Evolutionary conservation across 2,329 filamentous ascomycete species (phyloP), one percentile per base, ranked within the genome.

Genomic region (Chrysoporthe deuterocubensis): DNA sequence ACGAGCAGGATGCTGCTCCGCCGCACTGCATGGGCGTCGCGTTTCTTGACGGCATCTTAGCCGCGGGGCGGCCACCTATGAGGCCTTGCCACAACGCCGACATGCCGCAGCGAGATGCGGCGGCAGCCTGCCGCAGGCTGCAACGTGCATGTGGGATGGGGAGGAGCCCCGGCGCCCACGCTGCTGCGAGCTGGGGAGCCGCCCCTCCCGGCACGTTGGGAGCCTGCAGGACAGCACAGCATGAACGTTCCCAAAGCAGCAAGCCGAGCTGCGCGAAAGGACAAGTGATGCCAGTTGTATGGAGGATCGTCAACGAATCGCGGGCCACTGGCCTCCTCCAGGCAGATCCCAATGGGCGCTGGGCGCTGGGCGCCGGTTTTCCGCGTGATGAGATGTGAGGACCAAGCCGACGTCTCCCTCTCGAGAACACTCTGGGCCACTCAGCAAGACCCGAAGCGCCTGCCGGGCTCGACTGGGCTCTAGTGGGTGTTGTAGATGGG

Each of bases 1-100:
- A 40, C 54, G 54, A 57, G 18, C 54, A 57, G 54, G 54, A 57
- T 34, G 32, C 34, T 34, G 54, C 40, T 57, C 54, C 54, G 54
- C 16, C 32, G 54, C 16, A 34, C 32, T 9, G 21, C 54, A 56
- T 34, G 52, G 52, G 26, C 16, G 26, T 21, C 16, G 14, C 54
- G 16, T 18, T 34, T 3, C 11, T 57, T 57, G 37, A 40, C 37
- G 9, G 37, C 16, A 3, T 57, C 34, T 56, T 57, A 40, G 54
- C 54, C 54, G 54, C 32, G 32, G 5, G 6, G 32, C n/a, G 32
- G 6, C 34, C 54, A 40, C 34, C 54, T 57, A 57, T 57, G 54
- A 57, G 54, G 14, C 32, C 54, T 37, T 57, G 54, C 54, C 54
- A 57, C 54, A 54, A 54, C 50, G 14, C 32, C 50, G 26, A 54